Base-by-base conservation (phyloP, 2,329 filamentous ascomycete species). In the Pseudocercospora pini-densiflorae region DNA sequence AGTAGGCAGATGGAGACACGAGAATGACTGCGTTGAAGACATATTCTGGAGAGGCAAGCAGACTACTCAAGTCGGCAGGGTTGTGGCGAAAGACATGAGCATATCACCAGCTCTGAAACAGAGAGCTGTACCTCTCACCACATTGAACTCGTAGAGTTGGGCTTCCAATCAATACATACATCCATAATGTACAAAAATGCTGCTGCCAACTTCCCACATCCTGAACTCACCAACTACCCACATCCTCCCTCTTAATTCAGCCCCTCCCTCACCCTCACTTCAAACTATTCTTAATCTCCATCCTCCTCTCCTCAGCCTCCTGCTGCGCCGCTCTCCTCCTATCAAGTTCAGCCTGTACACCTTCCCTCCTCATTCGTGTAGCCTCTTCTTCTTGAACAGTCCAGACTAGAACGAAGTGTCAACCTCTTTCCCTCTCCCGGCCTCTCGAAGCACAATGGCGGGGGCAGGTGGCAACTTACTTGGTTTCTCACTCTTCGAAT, bases 401-500 rank as follows among this genome's bases (percentile, higher is more conserved):
- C 77, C 77, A 79, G 53, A 79, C 77, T 79, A 59, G 40, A 23
- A 14, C 10, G 47, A 43, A 33, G 45, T 27, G 10, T 27, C 16
- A 49, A 21, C 19, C 40, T 63, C 43, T n/a, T n/a, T n/a, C n/a
- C n/a, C n/a, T n/a, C n/a, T n/a, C n/a, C n/a, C n/a, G n/a, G n/a
- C n/a, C n/a, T n/a, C n/a, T n/a, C n/a, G n/a, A n/a, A n/a, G n/a
- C n/a, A n/a, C n/a, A n/a, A n/a, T n/a, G n/a, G n/a, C n/a, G n/a
- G n/a, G n/a, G n/a, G n/a, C n/a, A n/a, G n/a, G n/a, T n/a, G n/a
- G n/a, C n/a, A n/a, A 82, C 90, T 68, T 85, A 97, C 93, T 97
- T 51, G 92, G 92, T 82, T 94, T 97, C 77, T 97, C 90, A 14
- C 91, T 95, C 82, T 94, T 96, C 27, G 92, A 92, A 78, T 94